phyloP scores from a whole-genome alignment of 2,329 filamentous ascomycete species.

The Mollisiaceae sp. region DNA sequence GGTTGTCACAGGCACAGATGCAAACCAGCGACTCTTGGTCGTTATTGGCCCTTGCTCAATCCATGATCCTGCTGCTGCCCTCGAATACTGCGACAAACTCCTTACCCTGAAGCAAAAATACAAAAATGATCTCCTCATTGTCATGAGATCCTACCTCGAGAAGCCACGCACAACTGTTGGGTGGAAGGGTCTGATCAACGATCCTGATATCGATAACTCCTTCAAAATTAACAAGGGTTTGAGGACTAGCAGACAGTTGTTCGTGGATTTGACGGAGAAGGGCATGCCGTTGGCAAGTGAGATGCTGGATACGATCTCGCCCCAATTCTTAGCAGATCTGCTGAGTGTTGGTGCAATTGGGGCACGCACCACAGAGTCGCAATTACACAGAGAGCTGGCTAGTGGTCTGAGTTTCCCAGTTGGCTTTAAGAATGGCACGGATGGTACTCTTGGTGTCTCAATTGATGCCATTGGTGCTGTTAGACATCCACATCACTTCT shows the following conservation, averaged over 20 bases:
- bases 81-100: conserved; percentile 90
- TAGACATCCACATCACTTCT: conserved; percentile 91
- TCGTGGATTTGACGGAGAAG: conserved; percentile 86
- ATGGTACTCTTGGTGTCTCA: conserved; percentile 85
- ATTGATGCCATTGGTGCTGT: conserved; percentile 96
- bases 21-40: conserved; percentile 67
- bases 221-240: conserved; percentile 99
- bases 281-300: conserved; percentile 97
- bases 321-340: conserved; percentile 93
- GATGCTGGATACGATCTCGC: conserved; percentile 98
- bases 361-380: conserved; percentile 94
- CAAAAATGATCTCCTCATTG: conserved; percentile 85
- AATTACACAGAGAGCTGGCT: conserved; percentile 92
- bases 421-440: conserved; percentile 99
- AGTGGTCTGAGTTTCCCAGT: conserved; percentile 96
- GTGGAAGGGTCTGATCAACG: conserved; percentile 99
- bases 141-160: conserved; percentile 98
- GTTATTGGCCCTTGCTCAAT: conserved; percentile 96
- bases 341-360: conserved; percentile 92
- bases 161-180: conserved; percentile 97
- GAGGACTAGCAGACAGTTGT: conserved; percentile 83
- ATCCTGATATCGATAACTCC: conserved; percentile 96
- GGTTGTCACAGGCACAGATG: conserved; percentile 70
- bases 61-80: conserved; percentile 87
- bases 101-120: conserved; percentile 85